Evolutionary conservation across 176 grass and related monocot species (phyloP).

Genomic region (Avena eriantha): DNA sequence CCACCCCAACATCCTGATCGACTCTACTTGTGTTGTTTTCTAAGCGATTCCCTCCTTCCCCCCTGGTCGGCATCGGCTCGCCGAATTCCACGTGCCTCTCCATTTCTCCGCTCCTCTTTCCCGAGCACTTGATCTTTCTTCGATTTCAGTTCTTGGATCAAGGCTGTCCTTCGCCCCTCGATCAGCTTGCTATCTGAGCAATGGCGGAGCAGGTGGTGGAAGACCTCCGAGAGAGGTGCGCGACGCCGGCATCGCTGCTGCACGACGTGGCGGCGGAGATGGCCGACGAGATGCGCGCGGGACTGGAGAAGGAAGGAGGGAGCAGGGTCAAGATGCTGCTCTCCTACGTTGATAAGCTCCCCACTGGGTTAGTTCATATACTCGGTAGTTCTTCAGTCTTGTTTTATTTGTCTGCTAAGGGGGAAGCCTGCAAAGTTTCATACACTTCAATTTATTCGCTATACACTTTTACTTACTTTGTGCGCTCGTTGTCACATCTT

Average conservation of each 20-base stretch:
- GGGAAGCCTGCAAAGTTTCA: not conserved
- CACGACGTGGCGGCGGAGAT: slow-evolving; percentile 60
- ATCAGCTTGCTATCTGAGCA: not conserved
- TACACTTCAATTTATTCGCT: not conserved
- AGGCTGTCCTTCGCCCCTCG: not conserved
- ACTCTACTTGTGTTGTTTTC: not conserved
- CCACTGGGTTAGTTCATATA: slow-evolving; percentile 57
- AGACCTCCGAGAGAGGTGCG: slow-evolving; percentile 59
- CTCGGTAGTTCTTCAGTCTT: not conserved
- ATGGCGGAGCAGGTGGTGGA: slow-evolving; percentile 60
- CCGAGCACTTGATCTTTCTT: not conserved
- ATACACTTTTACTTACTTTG: not conserved
- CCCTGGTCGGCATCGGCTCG: not conserved
- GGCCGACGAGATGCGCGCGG: slow-evolving; percentile 73
- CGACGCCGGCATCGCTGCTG: slow-evolving; percentile 51
- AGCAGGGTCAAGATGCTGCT: slow-evolving; percentile 89
- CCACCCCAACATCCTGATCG: not conserved
- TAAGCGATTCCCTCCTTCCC: not conserved
- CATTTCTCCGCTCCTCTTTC: not conserved
- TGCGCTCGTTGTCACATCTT: not conserved
- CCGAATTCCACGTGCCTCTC: not conserved
- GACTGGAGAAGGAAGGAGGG: slow-evolving; percentile 57
- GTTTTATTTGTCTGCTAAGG: slow-evolving; percentile 5
- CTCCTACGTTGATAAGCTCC: slow-evolving; percentile 84
- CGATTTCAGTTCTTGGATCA: not conserved